phyloP scores from a whole-genome alignment of 148 eudicot species.

The Camellia granthamiana region DNA sequence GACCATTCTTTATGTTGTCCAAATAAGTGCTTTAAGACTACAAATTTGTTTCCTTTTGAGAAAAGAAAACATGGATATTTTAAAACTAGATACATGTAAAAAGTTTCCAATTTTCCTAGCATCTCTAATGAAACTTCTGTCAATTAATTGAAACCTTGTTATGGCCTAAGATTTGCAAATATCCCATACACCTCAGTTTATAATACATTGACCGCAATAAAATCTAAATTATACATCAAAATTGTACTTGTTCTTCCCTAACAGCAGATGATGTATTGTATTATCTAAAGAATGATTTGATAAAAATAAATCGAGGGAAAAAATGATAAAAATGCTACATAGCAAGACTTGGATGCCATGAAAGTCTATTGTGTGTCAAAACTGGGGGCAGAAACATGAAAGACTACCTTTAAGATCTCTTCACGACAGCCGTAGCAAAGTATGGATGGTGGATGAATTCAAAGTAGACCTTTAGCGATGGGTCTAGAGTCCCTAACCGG shows the following conservation, averaged over 20 bases:
- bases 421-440: constrained; percentile 83
- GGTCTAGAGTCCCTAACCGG: constrained; percentile 63
- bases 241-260: background rate
- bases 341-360: constrained; percentile 19
- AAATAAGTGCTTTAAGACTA: no score
- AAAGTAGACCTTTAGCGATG: constrained; percentile 65
- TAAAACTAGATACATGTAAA: no score
- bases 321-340: constrained; percentile 5
- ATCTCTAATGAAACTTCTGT: no score
- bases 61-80: background rate
- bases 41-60: no score
- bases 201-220: background rate
- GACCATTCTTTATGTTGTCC: no score
- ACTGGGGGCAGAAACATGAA: constrained; percentile 19
- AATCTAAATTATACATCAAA: background rate
- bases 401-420: constrained; percentile 55
- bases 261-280: background rate
- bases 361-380: constrained; percentile 24
- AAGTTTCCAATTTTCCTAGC: no score
- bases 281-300: constrained; percentile 14
- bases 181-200: background rate
- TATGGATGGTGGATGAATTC: constrained; percentile 83
- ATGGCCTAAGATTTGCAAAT: background rate
- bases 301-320: background rate
- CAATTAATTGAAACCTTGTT: no score